Evolutionary conservation across 352 stramenopile species (phyloP), one percentile per base, ranked within the genome.

Genomic region (Lagenidium giganteum): DNA sequence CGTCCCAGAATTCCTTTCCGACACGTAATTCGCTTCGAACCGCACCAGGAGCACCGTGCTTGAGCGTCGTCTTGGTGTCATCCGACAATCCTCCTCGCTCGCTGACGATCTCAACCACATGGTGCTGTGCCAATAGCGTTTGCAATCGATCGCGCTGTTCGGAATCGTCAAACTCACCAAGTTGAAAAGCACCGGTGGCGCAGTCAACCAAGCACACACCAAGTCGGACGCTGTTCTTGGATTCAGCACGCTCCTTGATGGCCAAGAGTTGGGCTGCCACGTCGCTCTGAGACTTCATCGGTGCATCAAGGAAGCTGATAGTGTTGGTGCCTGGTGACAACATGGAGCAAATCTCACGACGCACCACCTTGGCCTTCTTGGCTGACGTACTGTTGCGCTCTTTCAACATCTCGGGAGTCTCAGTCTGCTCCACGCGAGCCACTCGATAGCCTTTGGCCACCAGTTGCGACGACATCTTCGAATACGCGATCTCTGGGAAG

Each of bases 401-500:
- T 61, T 98, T 97, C 32, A 98, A 60, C 73, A 86, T 86, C 17
- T 98, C 95, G n/a, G 96, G 96, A 1, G 95, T 99, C 72, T 99
- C 96, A 1, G 96, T 98, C 69, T 99, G 96, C 73, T 99, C 96
- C 11, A 99, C 91, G 29, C 96, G 87, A 17, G 95, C 95, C 21
- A 99, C 95, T 22, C 95, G 89, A 54, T 98, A 99, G 14, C 96
- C 96, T 42, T 91, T 93, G 6, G 70, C 64, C 11, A 99, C 92
- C 17, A 99, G 62, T 29, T 86, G 82, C 8, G 87, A 81, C 18
- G 90, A 91, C 60, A 98, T 96, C 47, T 96, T 97, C 2, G 88
- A 96, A 59, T 98, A 99, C 16, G 88, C 93, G 13, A 93, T 91
- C 64, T 99, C 96, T 2, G 96, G 96, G 63, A 99, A 99, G 5